These are phyloP conservation scores for Metschnikowia kofuensis DNA, from an alignment of 805 yeast species.

Conservation along the genomic window DNA sequence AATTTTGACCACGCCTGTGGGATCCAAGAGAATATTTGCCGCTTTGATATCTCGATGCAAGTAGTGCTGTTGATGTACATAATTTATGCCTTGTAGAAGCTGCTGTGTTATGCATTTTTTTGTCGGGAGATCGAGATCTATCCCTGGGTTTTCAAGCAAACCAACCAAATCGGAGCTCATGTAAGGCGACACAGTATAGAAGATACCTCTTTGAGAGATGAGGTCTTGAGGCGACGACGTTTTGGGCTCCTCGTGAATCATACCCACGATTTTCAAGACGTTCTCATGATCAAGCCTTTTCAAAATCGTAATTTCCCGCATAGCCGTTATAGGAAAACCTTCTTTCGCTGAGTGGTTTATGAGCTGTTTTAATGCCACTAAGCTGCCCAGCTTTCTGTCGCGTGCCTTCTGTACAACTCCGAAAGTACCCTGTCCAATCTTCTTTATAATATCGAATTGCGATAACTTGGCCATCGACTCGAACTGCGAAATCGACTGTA, in stretches of 20 bases:
- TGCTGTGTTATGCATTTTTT: slow-evolving; percentile 83
- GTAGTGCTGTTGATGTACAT: slow-evolving; percentile 60
- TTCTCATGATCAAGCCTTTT: slow-evolving; percentile 68
- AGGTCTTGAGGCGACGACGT: slow-evolving; percentile 31
- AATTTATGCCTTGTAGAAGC: slow-evolving; percentile 74
- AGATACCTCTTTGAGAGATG: slow-evolving; percentile 42
- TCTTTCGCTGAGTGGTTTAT: slow-evolving; percentile 75
- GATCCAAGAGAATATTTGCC: slow-evolving; percentile 85
- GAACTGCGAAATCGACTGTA: slow-evolving; percentile 23
- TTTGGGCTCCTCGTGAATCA: slow-evolving; percentile 54
- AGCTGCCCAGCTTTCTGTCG: slow-evolving; percentile 46
- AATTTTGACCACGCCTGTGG: slow-evolving; percentile 73
- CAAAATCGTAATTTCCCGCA: slow-evolving; percentile 84
- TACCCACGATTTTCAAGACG: slow-evolving; percentile 73
- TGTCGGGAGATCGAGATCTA: slow-evolving; percentile 58
- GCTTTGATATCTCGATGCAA: slow-evolving; percentile 93
- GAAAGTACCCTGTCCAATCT: slow-evolving; percentile 45
- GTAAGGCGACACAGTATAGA: slow-evolving; percentile 89
- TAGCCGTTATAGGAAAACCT: slow-evolving; percentile 91
- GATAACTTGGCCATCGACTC: slow-evolving; percentile 31
- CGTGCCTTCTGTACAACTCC: slow-evolving; percentile 82
- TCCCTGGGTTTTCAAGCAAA: slow-evolving; percentile 72
- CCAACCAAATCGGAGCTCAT: slow-evolving; percentile 94
- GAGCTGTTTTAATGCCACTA: slow-evolving; percentile 86
- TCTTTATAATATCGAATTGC: slow-evolving; percentile 33